phyloP scores from a whole-genome alignment of 106 monocot species.

The Cymbidium sinense region DNA sequence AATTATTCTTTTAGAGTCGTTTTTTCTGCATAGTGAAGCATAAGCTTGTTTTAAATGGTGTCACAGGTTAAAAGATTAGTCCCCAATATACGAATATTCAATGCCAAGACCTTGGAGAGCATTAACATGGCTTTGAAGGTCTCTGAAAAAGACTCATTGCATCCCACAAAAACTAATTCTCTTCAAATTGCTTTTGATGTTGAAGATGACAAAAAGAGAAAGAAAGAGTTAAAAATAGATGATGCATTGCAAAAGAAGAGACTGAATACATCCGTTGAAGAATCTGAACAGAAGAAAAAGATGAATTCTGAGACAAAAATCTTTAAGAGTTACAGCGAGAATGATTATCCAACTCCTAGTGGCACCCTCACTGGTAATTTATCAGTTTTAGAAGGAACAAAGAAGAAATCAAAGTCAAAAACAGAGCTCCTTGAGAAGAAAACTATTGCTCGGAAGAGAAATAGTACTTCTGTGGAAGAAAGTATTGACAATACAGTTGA shows the following conservation, averaged over 20 bases:
- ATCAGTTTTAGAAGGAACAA: neutral
- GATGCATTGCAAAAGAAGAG: neutral
- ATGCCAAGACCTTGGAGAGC: conserved; percentile 55
- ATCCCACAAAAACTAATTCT: conserved; percentile 7
- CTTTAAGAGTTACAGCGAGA: neutral
- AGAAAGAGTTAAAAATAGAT: conserved; percentile 25
- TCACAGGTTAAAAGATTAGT: conserved; percentile 57
- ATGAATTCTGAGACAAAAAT: neutral
- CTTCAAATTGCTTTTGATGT: conserved; percentile 2
- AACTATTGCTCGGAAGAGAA: neutral
- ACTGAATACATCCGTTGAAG: neutral
- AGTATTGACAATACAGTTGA: neutral
- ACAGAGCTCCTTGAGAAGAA: neutral
- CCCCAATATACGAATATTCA: conserved; percentile 64
- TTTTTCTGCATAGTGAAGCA: neutral
- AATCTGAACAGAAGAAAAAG: neutral
- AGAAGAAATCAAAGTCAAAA: conserved; percentile 8
- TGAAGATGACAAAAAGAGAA: conserved; percentile 15
- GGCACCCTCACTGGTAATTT: conserved; percentile 1
- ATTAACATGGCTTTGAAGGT: conserved; percentile 10
- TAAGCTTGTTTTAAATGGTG: neutral
- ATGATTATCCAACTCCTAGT: neutral
- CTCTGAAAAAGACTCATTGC: conserved; percentile 7
- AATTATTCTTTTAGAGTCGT: neutral
- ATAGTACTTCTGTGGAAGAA: conserved; percentile 1